Evolutionary conservation across 352 stramenopile species (phyloP).

Genomic region (Phytophthora pistaciae): DNA sequence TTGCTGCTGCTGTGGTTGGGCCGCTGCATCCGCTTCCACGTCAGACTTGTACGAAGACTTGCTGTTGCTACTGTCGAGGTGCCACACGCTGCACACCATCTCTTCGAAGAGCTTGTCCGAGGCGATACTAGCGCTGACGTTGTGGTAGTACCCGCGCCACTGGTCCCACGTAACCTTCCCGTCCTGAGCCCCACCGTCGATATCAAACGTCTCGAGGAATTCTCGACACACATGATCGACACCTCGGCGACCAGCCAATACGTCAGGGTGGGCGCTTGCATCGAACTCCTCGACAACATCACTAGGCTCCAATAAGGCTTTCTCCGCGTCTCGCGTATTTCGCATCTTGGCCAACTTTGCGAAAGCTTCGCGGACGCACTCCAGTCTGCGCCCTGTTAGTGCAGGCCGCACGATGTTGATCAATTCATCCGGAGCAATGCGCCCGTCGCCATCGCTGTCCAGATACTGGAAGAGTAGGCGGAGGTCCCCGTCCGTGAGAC

Average conservation of each 20-base stretch:
- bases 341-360: conserved; percentile 79
- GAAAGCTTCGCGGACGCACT: conserved; percentile 87
- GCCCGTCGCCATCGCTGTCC: conserved; percentile 80
- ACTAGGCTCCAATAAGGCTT: conserved; percentile 76
- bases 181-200: conserved; percentile 66
- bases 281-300: conserved; percentile 88
- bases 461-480: conserved; percentile 87
- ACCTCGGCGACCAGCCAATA: conserved; percentile 74
- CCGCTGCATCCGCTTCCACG: neutral
- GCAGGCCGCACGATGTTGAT: conserved; percentile 80
- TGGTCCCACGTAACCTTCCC: conserved; percentile 76
- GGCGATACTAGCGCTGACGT: conserved; percentile 90
- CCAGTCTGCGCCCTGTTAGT: conserved; percentile 72
- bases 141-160: conserved; percentile 91
- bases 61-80: conserved; percentile 37
- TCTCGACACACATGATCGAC: conserved; percentile 76
- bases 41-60: conserved; percentile 15
- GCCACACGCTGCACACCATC: conserved; percentile 91
- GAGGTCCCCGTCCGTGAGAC: conserved; percentile 61
- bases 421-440: conserved; percentile 90
- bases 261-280: conserved; percentile 85
- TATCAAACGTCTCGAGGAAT: conserved; percentile 90
- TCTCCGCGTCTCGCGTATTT: conserved; percentile 33
- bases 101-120: conserved; percentile 93
- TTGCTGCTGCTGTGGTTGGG: conserved; percentile 22